Percentiles rank a stretch among this genome's conserved stretches.
Conservation (phyloP, 345 rosid species). For the Acer negundo region DNA sequence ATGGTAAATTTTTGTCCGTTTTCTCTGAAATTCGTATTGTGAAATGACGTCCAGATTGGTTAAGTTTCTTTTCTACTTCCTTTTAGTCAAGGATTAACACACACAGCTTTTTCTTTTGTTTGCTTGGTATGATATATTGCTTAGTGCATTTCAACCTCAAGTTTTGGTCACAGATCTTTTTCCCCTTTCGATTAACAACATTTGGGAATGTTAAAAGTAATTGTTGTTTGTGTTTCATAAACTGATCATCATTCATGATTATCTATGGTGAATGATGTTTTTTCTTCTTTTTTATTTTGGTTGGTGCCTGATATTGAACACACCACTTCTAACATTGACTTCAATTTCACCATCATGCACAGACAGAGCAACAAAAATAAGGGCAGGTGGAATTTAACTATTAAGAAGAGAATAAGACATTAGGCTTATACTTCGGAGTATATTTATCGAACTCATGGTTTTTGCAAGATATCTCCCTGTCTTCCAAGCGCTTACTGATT, state of each 20-base stretch:
- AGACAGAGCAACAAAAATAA: neutral
- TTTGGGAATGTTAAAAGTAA: neutral
- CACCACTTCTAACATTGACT: neutral
- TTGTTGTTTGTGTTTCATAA: neutral
- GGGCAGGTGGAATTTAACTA: neutral
- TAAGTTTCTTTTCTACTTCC: neutral
- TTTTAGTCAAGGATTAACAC: neutral
- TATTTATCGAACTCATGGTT: neutral
- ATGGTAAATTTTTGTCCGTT: constrained; percentile 53
- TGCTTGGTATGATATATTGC: constrained; percentile 6
- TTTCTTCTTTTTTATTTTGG: neutral
- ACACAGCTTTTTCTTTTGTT: neutral
- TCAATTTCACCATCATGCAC: neutral
- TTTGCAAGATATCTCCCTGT: neutral
- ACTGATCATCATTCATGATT: neutral
- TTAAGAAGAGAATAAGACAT: neutral
- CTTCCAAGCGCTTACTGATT: neutral
- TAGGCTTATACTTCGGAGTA: neutral
- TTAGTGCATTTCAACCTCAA: neutral
- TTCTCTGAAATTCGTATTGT: neutral
- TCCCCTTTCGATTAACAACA: too few relatives aligned
- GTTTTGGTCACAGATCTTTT: neutral
- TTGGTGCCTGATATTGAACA: neutral
- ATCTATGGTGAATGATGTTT: neutral
- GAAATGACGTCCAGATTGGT: neutral